These are phyloP conservation scores for Phytophthora melonis DNA, from an alignment of 352 stramenopile species.

Conservation along the genomic window DNA sequence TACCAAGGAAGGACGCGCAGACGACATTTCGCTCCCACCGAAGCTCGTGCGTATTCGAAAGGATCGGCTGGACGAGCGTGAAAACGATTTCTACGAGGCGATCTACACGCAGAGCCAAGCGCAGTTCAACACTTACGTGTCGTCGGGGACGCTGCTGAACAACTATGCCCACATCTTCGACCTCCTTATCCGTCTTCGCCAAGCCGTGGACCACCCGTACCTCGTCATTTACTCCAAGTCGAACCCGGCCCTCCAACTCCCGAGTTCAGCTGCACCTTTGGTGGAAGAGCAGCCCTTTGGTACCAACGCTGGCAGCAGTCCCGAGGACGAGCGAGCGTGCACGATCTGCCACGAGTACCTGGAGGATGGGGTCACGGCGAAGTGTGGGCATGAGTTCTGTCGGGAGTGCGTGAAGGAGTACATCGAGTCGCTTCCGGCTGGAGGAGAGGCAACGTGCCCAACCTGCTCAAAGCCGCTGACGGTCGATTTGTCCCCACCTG, in stretches of 20 bases:
- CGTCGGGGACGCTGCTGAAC: conserved; percentile 97
- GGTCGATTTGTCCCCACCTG: conserved; percentile 71
- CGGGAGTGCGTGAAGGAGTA: conserved; percentile 86
- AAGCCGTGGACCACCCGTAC: conserved; percentile 99
- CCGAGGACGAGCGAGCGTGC: conserved; percentile 62
- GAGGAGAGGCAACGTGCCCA: conserved; percentile 73
- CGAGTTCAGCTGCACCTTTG: conserved; percentile 50
- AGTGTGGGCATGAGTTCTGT: conserved; percentile 94
- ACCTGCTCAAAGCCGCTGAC: conserved; percentile 87
- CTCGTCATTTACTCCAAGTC: conserved; percentile 94
- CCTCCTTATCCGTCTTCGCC: conserved; percentile 97
- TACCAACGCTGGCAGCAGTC: conserved; percentile 30
- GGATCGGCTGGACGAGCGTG: conserved; percentile 87
- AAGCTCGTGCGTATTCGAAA: conserved; percentile 91
- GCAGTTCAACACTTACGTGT: conserved; percentile 99
- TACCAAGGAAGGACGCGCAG: conserved; percentile 98
- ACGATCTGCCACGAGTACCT: conserved; percentile 94
- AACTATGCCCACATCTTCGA: conserved; percentile 99
- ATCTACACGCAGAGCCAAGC: conserved; percentile 98
- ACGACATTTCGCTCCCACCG: conserved; percentile 92
- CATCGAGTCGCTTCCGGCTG: conserved; percentile 74
- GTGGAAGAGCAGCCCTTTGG: conserved; percentile 76
- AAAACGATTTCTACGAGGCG: conserved; percentile 99
- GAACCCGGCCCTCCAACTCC: conserved; percentile 80
- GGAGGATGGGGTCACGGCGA: conserved; percentile 90